A percentile compares a stretch with the other conserved stretches of the same genome.
Conservation (phyloP, 2,329 filamentous ascomycete species). For the Didymella segeticola region DNA sequence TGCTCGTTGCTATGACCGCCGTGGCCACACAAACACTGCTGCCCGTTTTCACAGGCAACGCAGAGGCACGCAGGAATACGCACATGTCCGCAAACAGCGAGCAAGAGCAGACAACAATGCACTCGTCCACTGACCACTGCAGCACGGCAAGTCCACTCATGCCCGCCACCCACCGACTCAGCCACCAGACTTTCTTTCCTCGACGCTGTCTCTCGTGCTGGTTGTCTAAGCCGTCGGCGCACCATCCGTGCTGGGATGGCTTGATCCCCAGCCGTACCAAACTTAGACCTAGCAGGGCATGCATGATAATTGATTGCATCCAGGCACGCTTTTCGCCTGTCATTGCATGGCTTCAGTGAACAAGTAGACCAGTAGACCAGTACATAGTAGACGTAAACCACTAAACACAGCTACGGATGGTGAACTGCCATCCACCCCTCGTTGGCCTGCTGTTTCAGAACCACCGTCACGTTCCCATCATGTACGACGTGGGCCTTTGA, state of each 20-base stretch:
- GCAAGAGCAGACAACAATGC: neutral
- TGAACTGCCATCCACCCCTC: no score
- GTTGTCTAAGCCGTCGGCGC: neutral
- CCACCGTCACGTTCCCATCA: slow-evolving; percentile 13
- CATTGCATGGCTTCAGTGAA: neutral
- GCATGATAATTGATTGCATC: neutral
- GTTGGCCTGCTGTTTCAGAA: slow-evolving; percentile 20
- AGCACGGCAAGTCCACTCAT: neutral
- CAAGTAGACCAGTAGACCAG: no score
- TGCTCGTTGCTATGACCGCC: neutral
- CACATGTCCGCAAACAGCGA: slow-evolving; percentile 5
- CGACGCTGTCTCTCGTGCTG: neutral
- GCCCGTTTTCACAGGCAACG: neutral
- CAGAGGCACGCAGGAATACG: no score
- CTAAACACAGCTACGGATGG: no score
- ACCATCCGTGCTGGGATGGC: slow-evolving; percentile 6
- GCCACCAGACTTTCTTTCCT: neutral
- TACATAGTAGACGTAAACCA: no score
- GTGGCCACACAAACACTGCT: neutral
- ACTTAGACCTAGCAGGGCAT: slow-evolving; percentile 10
- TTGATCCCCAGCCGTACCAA: slow-evolving; percentile 8
- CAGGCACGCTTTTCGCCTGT: slow-evolving; percentile 15
- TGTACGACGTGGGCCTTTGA: slow-evolving; percentile 16
- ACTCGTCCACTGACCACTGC: neutral
- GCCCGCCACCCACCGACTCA: neutral